phyloP scores from a whole-genome alignment of 2,329 filamentous ascomycete genomes.

The Westerdykella ornata region DNA sequence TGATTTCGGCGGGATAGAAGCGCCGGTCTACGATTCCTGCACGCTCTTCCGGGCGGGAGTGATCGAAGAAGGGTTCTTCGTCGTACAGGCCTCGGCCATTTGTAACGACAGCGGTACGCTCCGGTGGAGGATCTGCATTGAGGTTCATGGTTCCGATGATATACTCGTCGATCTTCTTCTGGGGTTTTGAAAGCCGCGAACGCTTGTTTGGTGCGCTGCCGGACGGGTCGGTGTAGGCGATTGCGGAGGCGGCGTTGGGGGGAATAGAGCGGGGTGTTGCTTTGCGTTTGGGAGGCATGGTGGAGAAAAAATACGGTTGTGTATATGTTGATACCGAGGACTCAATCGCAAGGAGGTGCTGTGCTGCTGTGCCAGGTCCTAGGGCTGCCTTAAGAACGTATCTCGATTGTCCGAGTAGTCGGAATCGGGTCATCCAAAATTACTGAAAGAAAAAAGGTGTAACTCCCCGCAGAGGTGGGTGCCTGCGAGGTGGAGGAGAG shows the following conservation, averaged over 20 bases:
- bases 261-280: conserved; percentile 10
- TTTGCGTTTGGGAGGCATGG: conserved; percentile 34
- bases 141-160: background rate
- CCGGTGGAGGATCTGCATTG: background rate
- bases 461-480: background rate
- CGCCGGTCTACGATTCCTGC: conserved; percentile 46
- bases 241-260: conserved; percentile 22
- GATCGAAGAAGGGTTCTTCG: conserved; percentile 23
- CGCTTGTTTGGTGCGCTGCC: conserved; percentile 35
- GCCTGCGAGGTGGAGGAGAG: background rate
- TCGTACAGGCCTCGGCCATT: background rate
- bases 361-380: background rate
- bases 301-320: background rate
- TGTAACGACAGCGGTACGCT: background rate
- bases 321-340: no score
- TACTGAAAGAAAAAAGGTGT: background rate
- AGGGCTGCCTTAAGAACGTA: no score
- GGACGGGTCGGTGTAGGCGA: conserved; percentile 29
- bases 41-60: conserved; percentile 34
- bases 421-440: background rate
- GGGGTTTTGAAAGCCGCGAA: conserved; percentile 27
- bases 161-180: conserved; percentile 13
- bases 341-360: no score
- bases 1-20: conserved; percentile 84
- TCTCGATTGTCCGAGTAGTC: background rate